Evolutionary conservation across 495 filamentous ascomycete species (phyloP).

Genomic region (Cercophora sp.): DNA sequence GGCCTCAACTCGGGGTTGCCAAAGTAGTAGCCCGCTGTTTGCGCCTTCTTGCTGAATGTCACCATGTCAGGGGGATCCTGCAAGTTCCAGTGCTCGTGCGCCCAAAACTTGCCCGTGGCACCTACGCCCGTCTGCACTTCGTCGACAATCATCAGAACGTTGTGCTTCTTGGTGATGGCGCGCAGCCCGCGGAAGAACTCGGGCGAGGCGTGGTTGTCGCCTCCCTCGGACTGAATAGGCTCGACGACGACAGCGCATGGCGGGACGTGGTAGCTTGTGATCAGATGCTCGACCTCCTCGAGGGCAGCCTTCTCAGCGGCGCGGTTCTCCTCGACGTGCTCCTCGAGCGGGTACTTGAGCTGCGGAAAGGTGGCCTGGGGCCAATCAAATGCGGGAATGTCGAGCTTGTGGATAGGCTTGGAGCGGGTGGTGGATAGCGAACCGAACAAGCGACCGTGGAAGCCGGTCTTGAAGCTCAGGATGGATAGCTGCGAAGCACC

Average conservation of each 20-base stretch:
- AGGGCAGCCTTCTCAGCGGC: constrained; percentile 81
- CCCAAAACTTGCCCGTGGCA: constrained; percentile 96
- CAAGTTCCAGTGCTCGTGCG: constrained; percentile 96
- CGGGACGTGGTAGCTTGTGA: constrained; percentile 80
- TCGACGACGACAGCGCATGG: constrained; percentile 87
- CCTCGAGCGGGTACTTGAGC: constrained; percentile 87
- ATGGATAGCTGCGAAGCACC: constrained; percentile 83
- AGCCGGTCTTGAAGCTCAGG: constrained; percentile 86
- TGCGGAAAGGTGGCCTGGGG: constrained; percentile 89
- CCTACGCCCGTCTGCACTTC: constrained; percentile 98
- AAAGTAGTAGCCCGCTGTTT: constrained; percentile 96
- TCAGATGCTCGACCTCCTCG: constrained; percentile 80
- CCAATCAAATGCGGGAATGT: constrained; percentile 98
- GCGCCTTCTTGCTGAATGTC: constrained; percentile 97
- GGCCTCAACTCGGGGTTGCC: constrained; percentile 83
- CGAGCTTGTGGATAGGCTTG: constrained; percentile 97
- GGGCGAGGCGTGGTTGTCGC: constrained; percentile 96
- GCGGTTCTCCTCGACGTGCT: constrained; percentile 77
- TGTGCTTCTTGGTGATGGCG: constrained; percentile 77
- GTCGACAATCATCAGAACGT: constrained; percentile 92
- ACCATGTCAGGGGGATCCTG: constrained; percentile 90
- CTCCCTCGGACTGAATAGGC: constrained; percentile 96
- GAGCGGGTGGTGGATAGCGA: constrained; percentile 88
- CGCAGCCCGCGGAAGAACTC: constrained; percentile 89
- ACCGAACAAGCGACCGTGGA: constrained; percentile 95